Evolutionary conservation across 2,329 filamentous ascomycete species (phyloP).

Genomic region (Aspergillus sp.): DNA sequence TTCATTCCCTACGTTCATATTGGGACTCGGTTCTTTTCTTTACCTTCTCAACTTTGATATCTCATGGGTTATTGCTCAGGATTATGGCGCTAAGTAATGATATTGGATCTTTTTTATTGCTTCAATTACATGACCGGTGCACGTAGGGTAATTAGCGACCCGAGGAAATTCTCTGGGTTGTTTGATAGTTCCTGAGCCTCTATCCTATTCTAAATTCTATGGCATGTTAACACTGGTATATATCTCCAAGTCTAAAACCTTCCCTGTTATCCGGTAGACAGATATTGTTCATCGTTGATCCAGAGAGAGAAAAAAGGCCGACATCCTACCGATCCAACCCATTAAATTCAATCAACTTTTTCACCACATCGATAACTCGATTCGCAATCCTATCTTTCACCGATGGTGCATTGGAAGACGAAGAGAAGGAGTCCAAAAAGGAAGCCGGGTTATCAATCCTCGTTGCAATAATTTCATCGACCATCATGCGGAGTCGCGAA

Average conservation of each 20-base stretch:
- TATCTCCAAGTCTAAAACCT: background rate
- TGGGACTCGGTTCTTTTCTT: conserved; percentile 14
- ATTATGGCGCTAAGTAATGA: conserved; percentile 21
- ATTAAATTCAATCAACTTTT: conserved; percentile 82
- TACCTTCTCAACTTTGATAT: conserved; percentile 16
- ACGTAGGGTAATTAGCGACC: background rate
- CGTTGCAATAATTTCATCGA: conserved; percentile 78
- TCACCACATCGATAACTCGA: conserved; percentile 71
- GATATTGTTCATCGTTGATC: background rate
- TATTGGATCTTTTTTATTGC: conserved; percentile 19
- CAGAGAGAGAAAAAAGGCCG: background rate
- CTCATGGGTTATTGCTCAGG: conserved; percentile 24
- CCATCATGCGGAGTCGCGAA: conserved; percentile 75
- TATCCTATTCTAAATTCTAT: background rate
- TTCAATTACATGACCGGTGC: background rate
- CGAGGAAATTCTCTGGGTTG: background rate
- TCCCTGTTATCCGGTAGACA: background rate
- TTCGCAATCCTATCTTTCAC: conserved; percentile 23
- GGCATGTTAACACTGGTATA: background rate
- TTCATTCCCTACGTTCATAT: conserved; percentile 11
- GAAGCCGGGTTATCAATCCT: conserved; percentile 75
- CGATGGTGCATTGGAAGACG: background rate
- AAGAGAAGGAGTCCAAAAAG: conserved; percentile 45
- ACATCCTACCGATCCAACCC: conserved; percentile 64
- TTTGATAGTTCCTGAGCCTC: background rate